phyloP scores from a whole-genome alignment of 2,329 filamentous ascomycete genomes.

The Curvularia eragrostidis region DNA sequence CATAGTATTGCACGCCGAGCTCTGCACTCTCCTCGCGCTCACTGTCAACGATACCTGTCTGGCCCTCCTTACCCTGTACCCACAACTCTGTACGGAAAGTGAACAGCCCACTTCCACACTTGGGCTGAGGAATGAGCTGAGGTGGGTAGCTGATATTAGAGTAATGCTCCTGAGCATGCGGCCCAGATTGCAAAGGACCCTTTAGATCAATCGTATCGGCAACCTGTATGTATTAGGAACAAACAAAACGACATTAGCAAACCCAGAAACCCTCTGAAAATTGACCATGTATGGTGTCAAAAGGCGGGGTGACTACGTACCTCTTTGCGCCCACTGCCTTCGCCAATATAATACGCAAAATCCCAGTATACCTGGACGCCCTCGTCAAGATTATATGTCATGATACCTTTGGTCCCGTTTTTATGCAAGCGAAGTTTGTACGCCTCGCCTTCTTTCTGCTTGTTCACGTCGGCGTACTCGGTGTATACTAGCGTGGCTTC shows the following conservation, averaged over 20 bases:
- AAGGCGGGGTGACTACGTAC: not conserved
- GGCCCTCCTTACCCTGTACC: constrained; percentile 15
- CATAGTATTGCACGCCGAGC: constrained; percentile 21
- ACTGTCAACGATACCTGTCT: constrained; percentile 19
- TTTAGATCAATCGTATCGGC: not conserved
- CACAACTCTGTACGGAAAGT: constrained; percentile 25
- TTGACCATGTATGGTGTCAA: not conserved
- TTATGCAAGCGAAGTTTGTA: constrained; percentile 29
- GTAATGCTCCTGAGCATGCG: constrained; percentile 10
- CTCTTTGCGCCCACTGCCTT: constrained; percentile 11
- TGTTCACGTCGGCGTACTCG: constrained; percentile 11
- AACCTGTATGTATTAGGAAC: constrained; percentile 5
- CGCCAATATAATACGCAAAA: constrained; percentile 21
- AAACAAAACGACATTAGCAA: too few species aligned
- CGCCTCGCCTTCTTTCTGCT: constrained; percentile 6
- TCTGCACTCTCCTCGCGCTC: constrained; percentile 14
- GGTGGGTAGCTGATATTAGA: constrained; percentile 10
- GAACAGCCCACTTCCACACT: constrained; percentile 22
- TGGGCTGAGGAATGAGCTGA: constrained; percentile 14
- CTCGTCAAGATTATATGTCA: constrained; percentile 24
- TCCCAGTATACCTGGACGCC: constrained; percentile 23
- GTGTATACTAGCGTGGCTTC: constrained; percentile 27
- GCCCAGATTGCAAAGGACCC: constrained; percentile 16
- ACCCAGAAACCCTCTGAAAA: too few species aligned
- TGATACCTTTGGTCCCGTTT: constrained; percentile 25